These are phyloP conservation scores for Mycena metata DNA, from an alignment of 768 basidiomycete species.

Conservation along the genomic window DNA sequence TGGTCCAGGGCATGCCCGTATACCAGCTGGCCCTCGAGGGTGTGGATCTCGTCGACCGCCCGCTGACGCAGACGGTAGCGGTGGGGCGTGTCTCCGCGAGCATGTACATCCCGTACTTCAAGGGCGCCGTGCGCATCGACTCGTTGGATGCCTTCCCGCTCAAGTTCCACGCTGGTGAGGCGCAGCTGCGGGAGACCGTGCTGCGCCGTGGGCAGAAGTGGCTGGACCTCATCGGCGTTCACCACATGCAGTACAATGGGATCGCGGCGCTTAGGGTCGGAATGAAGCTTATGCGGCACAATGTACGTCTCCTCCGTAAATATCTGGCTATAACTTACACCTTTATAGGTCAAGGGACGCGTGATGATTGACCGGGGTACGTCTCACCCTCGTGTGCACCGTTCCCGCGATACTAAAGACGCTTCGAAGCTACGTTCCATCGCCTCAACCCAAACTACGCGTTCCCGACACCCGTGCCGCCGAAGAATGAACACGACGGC, in stretches of 20 bases:
- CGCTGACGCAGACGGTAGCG: constrained; percentile 49
- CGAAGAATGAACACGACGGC: constrained; percentile 37
- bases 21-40: constrained; percentile 65
- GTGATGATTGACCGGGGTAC: constrained; percentile 73
- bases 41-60: constrained; percentile 63
- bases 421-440: constrained; percentile 59
- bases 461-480: constrained; percentile 54
- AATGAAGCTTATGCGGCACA: constrained; percentile 61
- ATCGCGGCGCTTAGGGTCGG: constrained; percentile 57
- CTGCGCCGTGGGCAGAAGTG: constrained; percentile 69
- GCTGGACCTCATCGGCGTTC: constrained; percentile 64
- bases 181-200: constrained; percentile 56
- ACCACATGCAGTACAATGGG: constrained; percentile 71
- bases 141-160: constrained; percentile 67
- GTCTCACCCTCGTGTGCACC: constrained; percentile 22
- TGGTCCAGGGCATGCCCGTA: constrained; percentile 51
- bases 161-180: constrained; percentile 62
- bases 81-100: constrained; percentile 57
- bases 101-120: constrained; percentile 58
- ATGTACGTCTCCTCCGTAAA: constrained; percentile 50
- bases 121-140: constrained; percentile 65
- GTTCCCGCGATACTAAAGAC: not conserved
- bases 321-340: too few relatives aligned
- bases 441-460: constrained; percentile 65
- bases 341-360: constrained; percentile 62